Conservation (phyloP, 2,329 filamentous ascomycete genomes). For the Aspergillus sp. region DNA sequence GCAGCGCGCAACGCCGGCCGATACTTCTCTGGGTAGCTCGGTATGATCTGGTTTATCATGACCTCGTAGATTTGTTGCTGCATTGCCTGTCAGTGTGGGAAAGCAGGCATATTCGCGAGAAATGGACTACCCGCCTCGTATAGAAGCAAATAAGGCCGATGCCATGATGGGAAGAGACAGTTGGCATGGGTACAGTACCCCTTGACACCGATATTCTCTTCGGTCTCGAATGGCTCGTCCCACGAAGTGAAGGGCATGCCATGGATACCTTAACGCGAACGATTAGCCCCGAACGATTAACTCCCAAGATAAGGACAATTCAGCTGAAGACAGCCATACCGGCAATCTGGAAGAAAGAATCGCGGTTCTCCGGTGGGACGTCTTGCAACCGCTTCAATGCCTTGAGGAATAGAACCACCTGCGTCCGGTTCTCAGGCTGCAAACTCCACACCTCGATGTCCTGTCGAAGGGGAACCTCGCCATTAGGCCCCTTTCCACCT, state of each 20-base stretch:
- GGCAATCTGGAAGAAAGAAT: background rate
- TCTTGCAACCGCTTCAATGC: background rate
- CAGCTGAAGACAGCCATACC: background rate
- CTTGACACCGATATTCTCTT: background rate
- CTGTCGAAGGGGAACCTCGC: background rate
- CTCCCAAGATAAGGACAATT: background rate
- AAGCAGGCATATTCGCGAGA: too few relatives aligned
- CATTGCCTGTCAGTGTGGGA: background rate
- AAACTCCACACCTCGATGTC: background rate
- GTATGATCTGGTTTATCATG: background rate
- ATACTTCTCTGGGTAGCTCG: background rate
- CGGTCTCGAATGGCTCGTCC: background rate
- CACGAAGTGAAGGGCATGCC: background rate
- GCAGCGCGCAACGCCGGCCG: background rate
- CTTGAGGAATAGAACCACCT: background rate
- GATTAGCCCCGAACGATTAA: background rate
- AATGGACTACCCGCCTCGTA: conserved; percentile 1
- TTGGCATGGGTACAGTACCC: conserved; percentile 8
- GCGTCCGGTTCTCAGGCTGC: background rate
- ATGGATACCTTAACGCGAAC: background rate
- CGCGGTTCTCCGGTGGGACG: background rate
- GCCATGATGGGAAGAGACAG: conserved; percentile 7
- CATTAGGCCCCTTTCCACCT: background rate
- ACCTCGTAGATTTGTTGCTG: background rate
- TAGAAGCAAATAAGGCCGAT: conserved; percentile 7